Percentiles rank a stretch among this genome's conserved stretches.
Evolutionary conservation across 1,284 basidiomycete genomes (phyloP).

Genomic region (Xerocomus alliaceus): DNA sequence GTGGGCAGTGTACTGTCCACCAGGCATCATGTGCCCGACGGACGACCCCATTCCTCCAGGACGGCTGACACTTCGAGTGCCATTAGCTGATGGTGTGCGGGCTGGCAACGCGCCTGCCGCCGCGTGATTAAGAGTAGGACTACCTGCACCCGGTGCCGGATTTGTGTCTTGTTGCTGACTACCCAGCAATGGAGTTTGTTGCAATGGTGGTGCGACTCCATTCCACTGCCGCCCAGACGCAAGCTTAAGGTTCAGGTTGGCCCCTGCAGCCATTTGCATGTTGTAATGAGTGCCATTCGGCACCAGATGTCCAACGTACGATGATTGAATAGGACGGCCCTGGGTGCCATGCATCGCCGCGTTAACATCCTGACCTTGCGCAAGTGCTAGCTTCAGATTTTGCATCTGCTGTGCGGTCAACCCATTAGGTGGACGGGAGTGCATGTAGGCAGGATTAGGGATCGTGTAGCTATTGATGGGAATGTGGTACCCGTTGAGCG

Average conservation of each 20-base stretch:
- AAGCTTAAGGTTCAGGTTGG: constrained; percentile 50
- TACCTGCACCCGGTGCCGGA: constrained; percentile 43
- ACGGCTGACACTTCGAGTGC: constrained; percentile 52
- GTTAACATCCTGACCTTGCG: constrained; percentile 48
- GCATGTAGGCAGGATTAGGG: constrained; percentile 44
- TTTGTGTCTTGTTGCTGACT: constrained; percentile 38
- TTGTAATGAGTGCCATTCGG: constrained; percentile 48
- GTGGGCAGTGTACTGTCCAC: constrained; percentile 50
- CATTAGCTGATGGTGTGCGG: constrained; percentile 63
- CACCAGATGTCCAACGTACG: constrained; percentile 45
- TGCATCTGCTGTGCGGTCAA: constrained; percentile 63
- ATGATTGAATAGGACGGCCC: constrained; percentile 39
- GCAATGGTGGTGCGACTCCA: constrained; percentile 38
- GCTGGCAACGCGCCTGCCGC: constrained; percentile 47
- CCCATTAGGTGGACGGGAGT: constrained; percentile 41
- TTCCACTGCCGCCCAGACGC: constrained; percentile 52
- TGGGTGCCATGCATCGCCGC: constrained; percentile 44
- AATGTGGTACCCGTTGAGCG: constrained; percentile 55
- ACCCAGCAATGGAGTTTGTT: constrained; percentile 36
- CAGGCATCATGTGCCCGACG: constrained; percentile 46
- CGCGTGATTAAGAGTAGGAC: constrained; percentile 39
- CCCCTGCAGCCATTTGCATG: constrained; percentile 38
- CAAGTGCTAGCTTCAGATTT: constrained; percentile 58
- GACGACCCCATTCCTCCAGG: constrained; percentile 37
- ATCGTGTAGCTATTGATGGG: constrained; percentile 52